Base-by-base conservation (phyloP, 768 basidiomycete species). In the Mycena kentingensis region DNA sequence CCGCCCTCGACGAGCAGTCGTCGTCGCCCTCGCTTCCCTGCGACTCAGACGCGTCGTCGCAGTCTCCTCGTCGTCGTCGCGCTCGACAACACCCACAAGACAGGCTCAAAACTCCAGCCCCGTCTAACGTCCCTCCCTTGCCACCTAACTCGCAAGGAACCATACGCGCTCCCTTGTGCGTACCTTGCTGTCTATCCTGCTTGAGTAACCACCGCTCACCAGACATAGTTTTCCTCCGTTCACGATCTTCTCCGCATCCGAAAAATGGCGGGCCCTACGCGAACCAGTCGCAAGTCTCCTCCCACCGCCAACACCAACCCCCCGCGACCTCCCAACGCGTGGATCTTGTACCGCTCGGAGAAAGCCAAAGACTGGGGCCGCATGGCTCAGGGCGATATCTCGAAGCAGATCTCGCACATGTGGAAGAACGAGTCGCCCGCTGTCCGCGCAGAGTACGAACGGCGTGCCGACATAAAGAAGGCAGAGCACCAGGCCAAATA, bases 261-360 rank as follows among this genome's bases (percentile, higher is more conserved):
- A 24, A 10, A 34, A 34, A 60, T 60, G 58, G 34, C 49, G 27
- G 54, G 58, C 12, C 58, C 58, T 10, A 16, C 34, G 36, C 53
- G 51, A 61, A 42, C n/a, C n/a, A n/a, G n/a, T n/a, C n/a, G n/a
- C n/a, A n/a, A n/a, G n/a, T n/a, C n/a, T n/a, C n/a, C n/a, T n/a
- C n/a, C n/a, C n/a, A 38, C 19, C 52, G 21, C 24, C 58, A 32
- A 49, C 62, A 29, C 19, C 44, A 50, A 49, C 58, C 74, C 77
- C 4, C 85, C 86, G 10, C 78, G 90, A 0, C 90, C 90, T 3
- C 82, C 84, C 10, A 93, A 92, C 64, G 84, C 90, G 0, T 93
- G 88, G 88, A 92, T 93, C 52, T 57, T 92, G 15, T 93, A 88
- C 67, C 82, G 90, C 35, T 81, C 85, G 3, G 77, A 82, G 55